Evolutionary conservation across 106 monocot genomes (phyloP), one percentile per base, ranked within the genome.

Genomic region (Agapanthus africanus): DNA sequence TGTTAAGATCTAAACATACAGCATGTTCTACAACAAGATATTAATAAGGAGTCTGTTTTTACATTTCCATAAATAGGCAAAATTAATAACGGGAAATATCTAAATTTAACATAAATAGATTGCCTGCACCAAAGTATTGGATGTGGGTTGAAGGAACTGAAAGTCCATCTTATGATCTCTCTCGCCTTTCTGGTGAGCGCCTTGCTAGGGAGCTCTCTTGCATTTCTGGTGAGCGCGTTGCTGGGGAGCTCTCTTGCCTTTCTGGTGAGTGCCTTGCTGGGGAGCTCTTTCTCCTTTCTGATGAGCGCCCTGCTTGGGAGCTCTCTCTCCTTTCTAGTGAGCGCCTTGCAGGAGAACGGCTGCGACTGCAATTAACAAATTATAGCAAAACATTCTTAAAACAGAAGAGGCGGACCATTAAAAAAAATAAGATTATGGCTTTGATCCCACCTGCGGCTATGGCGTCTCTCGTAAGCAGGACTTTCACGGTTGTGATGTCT

Each of bases 401-500:
- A n/a, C n/a, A n/a, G n/a, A n/a, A n/a, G n/a, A n/a, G n/a, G n/a
- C n/a, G n/a, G n/a, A n/a, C n/a, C n/a, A n/a, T n/a, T n/a, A n/a
- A n/a, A n/a, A n/a, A n/a, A n/a, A n/a, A n/a, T n/a, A n/a, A n/a
- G n/a, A n/a, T n/a, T n/a, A n/a, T n/a, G n/a, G n/a, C n/a, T n/a
- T n/a, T n/a, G n/a, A n/a, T n/a, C n/a, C n/a, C n/a, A 68, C 68
- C 68, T 75, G 46, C 60, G 68, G 34, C 42, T 66, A 35, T 21
- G 30, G 16, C 56, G 60, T 68, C 80, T 83, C 39, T 75, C 73
- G 54, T 81, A 65, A 46, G 16, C 70, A 61, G 85, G 92, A 56
- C 76, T 85, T 66, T 72, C 84, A 62, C 61, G 77, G 49, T 85
- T 77, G 40, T 74, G 77, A 70, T 84, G 76, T 21, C 68, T 81